Percentiles rank a stretch among this genome's conserved stretches.
phyloP scores from a whole-genome alignment of 495 filamentous ascomycete genomes.

The Neurospora discreta region DNA sequence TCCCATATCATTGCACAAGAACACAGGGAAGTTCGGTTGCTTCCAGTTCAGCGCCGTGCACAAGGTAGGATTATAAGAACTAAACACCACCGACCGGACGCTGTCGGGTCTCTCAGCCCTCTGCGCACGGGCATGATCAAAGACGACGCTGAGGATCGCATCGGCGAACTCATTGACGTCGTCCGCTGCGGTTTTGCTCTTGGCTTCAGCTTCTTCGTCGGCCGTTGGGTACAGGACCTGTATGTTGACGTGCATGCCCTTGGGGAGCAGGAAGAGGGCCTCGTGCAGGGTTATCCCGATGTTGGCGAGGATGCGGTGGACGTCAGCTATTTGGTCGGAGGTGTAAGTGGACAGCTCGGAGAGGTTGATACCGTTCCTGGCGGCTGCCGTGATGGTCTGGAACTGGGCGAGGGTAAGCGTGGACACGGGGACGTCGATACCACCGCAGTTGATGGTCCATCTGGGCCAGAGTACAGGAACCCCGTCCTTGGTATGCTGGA shows the following conservation, averaged over 20 bases:
- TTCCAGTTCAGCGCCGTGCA: slow-evolving; percentile 98
- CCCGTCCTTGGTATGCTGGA: slow-evolving; percentile 80
- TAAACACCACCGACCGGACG: slow-evolving; percentile 81
- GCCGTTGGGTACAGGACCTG: slow-evolving; percentile 74
- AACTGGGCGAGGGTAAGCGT: slow-evolving; percentile 68
- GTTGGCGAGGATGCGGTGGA: slow-evolving; percentile 57
- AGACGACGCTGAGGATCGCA: slow-evolving; percentile 70
- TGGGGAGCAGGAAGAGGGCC: slow-evolving; percentile 60
- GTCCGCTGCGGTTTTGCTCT: background rate
- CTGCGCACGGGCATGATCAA: slow-evolving; percentile 75
- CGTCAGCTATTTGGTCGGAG: slow-evolving; percentile 46
- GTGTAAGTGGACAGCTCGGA: slow-evolving; percentile 31
- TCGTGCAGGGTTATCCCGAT: slow-evolving; percentile 68
- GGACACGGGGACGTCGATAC: slow-evolving; percentile 69
- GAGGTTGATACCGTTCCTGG: slow-evolving; percentile 33
- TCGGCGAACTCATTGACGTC: slow-evolving; percentile 85
- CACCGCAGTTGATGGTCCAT: slow-evolving; percentile 68
- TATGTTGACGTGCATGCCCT: slow-evolving; percentile 72
- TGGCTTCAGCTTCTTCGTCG: slow-evolving; percentile 44
- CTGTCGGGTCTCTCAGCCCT: slow-evolving; percentile 54
- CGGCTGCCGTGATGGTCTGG: slow-evolving; percentile 47
- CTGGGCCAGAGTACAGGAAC: slow-evolving; percentile 76
- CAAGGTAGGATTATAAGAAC: slow-evolving; percentile 76
- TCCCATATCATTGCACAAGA: slow-evolving; percentile 88
- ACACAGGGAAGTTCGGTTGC: slow-evolving; percentile 94